A percentile compares a stretch with the other conserved stretches of the same genome.
These are phyloP conservation scores for Ceratobasidium sp. DNA, from an alignment of 1,284 basidiomycete genomes.

Conservation along the genomic window DNA sequence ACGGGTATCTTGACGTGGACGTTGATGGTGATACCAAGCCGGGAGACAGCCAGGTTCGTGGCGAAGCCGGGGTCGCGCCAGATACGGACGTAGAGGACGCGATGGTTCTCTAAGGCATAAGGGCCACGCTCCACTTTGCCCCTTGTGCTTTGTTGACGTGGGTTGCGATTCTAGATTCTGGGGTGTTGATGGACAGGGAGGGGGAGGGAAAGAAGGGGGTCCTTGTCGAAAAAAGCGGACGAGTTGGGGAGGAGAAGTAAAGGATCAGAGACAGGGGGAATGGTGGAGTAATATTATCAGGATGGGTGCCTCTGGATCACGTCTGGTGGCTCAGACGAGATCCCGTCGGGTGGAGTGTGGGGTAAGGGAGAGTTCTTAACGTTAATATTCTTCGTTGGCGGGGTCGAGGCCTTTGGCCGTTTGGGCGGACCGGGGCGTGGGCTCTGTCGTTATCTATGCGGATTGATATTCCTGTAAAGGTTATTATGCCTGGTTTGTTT, in stretches of 20 bases:
- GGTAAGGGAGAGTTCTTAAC: conserved; percentile 16
- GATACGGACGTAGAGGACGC: conserved; percentile 8
- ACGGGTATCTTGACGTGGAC: not conserved
- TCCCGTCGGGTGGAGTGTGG: conserved; percentile 24
- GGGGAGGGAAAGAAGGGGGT: conserved; percentile 7
- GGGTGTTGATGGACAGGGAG: conserved; percentile 22
- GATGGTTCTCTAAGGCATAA: conserved; percentile 8
- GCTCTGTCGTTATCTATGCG: conserved; percentile 15
- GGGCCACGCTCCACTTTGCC: not conserved
- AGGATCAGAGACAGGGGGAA: conserved; percentile 26
- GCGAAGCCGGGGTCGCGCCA: not conserved
- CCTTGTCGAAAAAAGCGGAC: not conserved
- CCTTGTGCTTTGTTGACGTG: not conserved
- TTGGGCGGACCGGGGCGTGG: not conserved
- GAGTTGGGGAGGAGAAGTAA: not conserved
- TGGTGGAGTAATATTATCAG: conserved; percentile 14
- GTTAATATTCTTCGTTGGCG: conserved; percentile 12
- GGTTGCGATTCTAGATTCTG: conserved; percentile 4
- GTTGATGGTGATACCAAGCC: too few relatives aligned
- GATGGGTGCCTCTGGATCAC: not conserved
- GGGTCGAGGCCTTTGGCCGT: conserved; percentile 13
- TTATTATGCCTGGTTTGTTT: conserved; percentile 14
- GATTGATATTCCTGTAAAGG: conserved; percentile 1
- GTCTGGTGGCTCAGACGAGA: conserved; percentile 25
- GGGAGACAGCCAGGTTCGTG: too few relatives aligned